Base-by-base conservation (phyloP, 2,329 filamentous ascomycete species). In the Pyricularia grisea region DNA sequence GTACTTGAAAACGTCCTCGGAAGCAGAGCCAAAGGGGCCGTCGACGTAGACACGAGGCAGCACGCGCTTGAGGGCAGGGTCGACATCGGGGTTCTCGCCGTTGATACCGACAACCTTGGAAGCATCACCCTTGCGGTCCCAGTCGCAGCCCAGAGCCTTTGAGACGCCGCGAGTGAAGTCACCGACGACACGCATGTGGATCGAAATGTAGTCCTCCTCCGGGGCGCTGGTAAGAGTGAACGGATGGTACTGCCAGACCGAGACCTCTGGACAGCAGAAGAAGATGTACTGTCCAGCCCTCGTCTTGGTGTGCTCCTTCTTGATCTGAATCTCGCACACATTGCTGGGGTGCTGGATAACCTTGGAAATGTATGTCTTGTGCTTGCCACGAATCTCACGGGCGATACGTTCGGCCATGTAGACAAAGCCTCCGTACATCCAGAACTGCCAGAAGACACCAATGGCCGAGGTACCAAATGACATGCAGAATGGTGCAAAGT, bases 261-360 rank as follows among this genome's bases (percentile, higher is more conserved):
- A 94, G 20, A 95, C 88, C 72, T 92, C 91, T 0, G 92, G 92
- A 77, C 92, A 95, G 82, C 91, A 94, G 74, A 95, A 84, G 82
- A 94, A 94, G 74, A 96, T 94, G 81, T 95, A 95, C 84, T 93
- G 91, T 67, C 92, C 92, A 25, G 92, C 91, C 68, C 86, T 85
- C 3, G 91, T 93, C 83, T 90, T 93, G 64, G 92, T 94, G 79
- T 93, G 83, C 76, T 94, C 91, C 80, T 95, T 95, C 84, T 94
- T 94, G 81, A 96, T 93, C 81, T 95, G 92, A 71, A 96, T 94
- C 80, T 96, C 92, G 77, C 91, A 92, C 23, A 96, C 92, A 75
- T 93, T 93, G 82, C 91, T 93, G 9, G 92, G 92, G 78, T 96
- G 92, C 81, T 95, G 92, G 72, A 96, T 90, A 71, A 96, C 92